These are phyloP conservation scores for Colletotrichum sp. DNA, from an alignment of 2,329 filamentous ascomycete species.

Conservation along the genomic window DNA sequence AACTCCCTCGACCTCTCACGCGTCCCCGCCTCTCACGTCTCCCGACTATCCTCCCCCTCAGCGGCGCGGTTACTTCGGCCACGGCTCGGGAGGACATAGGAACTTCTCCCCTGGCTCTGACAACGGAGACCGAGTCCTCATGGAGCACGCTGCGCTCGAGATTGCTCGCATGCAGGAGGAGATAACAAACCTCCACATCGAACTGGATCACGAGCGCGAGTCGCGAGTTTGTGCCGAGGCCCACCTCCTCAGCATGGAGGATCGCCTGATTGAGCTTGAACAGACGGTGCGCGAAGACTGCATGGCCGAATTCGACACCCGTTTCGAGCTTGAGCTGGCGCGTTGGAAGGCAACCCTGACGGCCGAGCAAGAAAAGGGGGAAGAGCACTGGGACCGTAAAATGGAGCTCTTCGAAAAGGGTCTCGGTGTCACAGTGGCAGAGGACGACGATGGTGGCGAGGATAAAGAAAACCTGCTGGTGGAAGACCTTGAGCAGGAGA, in stretches of 20 bases:
- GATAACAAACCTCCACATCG: constrained; percentile 73
- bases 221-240: constrained; percentile 74
- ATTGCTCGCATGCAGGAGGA: constrained; percentile 80
- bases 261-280: constrained; percentile 71
- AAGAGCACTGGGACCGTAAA: constrained; percentile 89
- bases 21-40: constrained; percentile 24
- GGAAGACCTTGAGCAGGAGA: constrained; percentile 72
- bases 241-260: constrained; percentile 72
- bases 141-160: constrained; percentile 82
- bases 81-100: constrained; percentile 31
- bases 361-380: constrained; percentile 77
- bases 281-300: constrained; percentile 88
- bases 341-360: constrained; percentile 83
- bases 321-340: constrained; percentile 74
- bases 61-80: constrained; percentile 11
- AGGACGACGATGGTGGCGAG: constrained; percentile 49
- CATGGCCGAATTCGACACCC: constrained; percentile 81
- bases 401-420: constrained; percentile 67
- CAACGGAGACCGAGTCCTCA: constrained; percentile 67
- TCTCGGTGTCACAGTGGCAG: constrained; percentile 36
- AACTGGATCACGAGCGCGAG: constrained; percentile 73
- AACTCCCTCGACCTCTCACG: constrained; percentile 25
- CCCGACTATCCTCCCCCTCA: constrained; percentile 5
- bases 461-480: constrained; percentile 67
- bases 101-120: constrained; percentile 43